Evolutionary conservation across 306 rosid species (phyloP).

Genomic region (Ormosia emarginata): DNA sequence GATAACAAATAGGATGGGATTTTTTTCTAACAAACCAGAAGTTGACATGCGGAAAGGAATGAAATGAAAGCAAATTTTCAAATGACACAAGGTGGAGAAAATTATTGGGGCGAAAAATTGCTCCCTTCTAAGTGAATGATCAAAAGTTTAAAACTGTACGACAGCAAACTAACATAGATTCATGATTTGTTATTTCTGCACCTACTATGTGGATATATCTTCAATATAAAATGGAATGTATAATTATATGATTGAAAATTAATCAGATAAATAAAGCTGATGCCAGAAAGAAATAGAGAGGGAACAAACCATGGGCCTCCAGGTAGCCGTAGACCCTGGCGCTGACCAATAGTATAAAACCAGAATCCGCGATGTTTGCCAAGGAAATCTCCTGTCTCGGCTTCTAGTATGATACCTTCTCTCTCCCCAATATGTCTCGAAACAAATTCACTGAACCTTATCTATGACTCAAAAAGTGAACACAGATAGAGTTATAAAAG

Average conservation of each 20-base stretch:
- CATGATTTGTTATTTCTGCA: neutral
- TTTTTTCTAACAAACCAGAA: neutral
- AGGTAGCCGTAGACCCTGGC: constrained; percentile 84
- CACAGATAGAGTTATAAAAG: neutral
- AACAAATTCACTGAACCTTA: constrained; percentile 91
- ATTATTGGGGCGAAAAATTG: neutral
- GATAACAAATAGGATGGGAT: neutral
- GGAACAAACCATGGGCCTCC: constrained; percentile 90
- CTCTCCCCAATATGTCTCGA: constrained; percentile 83
- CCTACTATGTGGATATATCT: neutral
- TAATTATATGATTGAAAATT: constrained; percentile 1
- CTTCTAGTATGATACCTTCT: constrained; percentile 91
- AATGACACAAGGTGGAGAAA: neutral
- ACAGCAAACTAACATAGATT: neutral
- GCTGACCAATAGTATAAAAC: constrained; percentile 96
- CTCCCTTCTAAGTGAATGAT: neutral
- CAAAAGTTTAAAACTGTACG: neutral
- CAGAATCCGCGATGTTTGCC: constrained; percentile 90
- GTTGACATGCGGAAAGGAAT: neutral
- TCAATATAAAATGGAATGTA: neutral
- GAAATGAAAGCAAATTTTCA: neutral
- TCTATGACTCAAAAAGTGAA: constrained; percentile 38
- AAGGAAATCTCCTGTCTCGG: constrained; percentile 90
- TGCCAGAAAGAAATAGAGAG: constrained; percentile 13
- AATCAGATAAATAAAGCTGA: constrained; percentile 5